Conservation (phyloP, 1,284 basidiomycete species). For the Ustilago crameri region DNA sequence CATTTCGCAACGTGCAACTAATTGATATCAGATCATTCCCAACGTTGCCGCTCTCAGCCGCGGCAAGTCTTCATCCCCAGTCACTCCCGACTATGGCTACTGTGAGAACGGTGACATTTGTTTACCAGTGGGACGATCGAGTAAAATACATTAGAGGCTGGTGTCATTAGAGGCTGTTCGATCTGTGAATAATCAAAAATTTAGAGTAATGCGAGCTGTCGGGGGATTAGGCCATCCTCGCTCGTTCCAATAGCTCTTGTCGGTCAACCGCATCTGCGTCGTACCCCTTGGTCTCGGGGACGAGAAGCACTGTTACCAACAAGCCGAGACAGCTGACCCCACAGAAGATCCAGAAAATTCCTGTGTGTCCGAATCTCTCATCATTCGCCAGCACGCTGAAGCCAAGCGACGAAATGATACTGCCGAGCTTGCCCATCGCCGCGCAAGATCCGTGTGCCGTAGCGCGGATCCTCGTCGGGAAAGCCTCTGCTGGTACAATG, state of each 20-base stretch:
- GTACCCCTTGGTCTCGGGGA: slow-evolving; percentile 52
- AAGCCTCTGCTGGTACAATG: slow-evolving; percentile 78
- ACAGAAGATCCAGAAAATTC: slow-evolving; percentile 58
- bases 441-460: slow-evolving; percentile 71
- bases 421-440: slow-evolving; percentile 71
- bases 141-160: too few species aligned
- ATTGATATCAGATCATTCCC: too few species aligned
- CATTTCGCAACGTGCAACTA: too few species aligned
- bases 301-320: slow-evolving; percentile 36
- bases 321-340: slow-evolving; percentile 45
- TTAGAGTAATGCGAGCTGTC: not conserved
- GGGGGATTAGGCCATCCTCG: slow-evolving; percentile 16
- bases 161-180: too few species aligned
- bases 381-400: slow-evolving; percentile 39
- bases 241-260: slow-evolving; percentile 35
- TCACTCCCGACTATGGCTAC: too few species aligned
- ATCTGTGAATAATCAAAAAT: too few species aligned
- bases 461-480: slow-evolving; percentile 79
- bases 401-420: slow-evolving; percentile 69
- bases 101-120: too few species aligned
- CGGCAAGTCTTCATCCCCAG: too few species aligned
- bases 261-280: slow-evolving; percentile 58
- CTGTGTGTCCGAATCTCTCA: slow-evolving; percentile 26
- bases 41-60: too few species aligned
- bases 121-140: too few species aligned